Conservation (phyloP, 352 stramenopile genomes). For the Phytophthora melonis region DNA sequence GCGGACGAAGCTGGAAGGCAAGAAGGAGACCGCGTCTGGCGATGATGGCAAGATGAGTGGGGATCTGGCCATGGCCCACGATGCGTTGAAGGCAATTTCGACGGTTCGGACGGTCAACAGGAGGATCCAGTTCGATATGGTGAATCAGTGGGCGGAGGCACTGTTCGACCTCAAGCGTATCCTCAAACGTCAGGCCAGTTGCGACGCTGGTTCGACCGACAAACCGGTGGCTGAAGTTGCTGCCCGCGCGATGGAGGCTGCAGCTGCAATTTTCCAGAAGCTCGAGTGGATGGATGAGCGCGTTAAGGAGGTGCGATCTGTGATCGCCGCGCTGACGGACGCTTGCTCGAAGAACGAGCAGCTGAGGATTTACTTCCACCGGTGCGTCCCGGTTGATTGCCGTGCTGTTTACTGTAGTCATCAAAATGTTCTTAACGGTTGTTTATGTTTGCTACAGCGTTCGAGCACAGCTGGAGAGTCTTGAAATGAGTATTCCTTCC, state of each 20-base stretch:
- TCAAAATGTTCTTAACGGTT: not conserved
- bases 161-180: slow-evolving; percentile 26
- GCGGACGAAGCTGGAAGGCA: not conserved
- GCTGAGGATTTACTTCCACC: slow-evolving; percentile 31
- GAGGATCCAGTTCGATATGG: slow-evolving; percentile 12
- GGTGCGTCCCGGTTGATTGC: slow-evolving; percentile 9
- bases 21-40: not conserved
- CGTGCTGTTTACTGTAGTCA: not conserved
- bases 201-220: slow-evolving; percentile 13
- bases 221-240: slow-evolving; percentile 27
- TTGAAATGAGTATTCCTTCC: slow-evolving; percentile 24
- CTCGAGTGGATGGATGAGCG: slow-evolving; percentile 17
- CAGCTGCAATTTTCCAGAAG: slow-evolving; percentile 16
- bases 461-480: slow-evolving; percentile 34
- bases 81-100: slow-evolving; percentile 13
- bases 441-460: slow-evolving; percentile 16
- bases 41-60: not conserved
- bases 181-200: slow-evolving; percentile 24
- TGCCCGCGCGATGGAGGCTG: slow-evolving; percentile 27
- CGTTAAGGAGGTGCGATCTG: slow-evolving; percentile 21
- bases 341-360: slow-evolving; percentile 39
- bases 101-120: slow-evolving; percentile 17
- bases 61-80: slow-evolving; percentile 28
- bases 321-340: slow-evolving; percentile 26
- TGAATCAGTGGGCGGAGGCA: slow-evolving; percentile 15